Conservation (phyloP, 129 eudicot genomes). For the Arctium lappa region DNA sequence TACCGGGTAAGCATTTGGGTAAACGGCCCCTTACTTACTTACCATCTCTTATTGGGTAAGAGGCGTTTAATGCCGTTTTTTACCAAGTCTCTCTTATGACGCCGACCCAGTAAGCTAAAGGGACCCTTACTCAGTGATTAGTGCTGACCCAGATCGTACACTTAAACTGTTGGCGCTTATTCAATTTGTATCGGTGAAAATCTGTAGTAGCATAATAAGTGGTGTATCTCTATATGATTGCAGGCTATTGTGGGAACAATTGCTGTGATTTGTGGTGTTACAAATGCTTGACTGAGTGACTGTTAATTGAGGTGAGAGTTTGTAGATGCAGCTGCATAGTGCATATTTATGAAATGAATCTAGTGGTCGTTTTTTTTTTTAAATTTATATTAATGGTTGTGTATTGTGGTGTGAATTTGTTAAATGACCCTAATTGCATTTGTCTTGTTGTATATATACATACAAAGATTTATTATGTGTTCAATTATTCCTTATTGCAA, state of each 20-base stretch:
- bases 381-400: not conserved
- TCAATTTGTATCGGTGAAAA: no score
- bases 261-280: slow-evolving; percentile 55
- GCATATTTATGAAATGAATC: not conserved
- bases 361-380: not conserved
- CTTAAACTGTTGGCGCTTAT: no score
- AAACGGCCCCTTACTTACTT: not conserved
- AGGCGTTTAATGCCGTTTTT: no score
- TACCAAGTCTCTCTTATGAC: no score
- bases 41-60: not conserved
- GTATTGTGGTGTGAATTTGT: slow-evolving; percentile 2
- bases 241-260: slow-evolving; percentile 74
- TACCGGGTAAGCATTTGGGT: no score
- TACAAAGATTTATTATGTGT: not conserved
- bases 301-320: slow-evolving; percentile 12
- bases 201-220: no score
- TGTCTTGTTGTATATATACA: not conserved
- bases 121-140: not conserved
- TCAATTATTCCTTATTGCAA: not conserved
- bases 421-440: not conserved
- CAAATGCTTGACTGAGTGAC: slow-evolving; percentile 19
- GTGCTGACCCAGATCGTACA: not conserved
- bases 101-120: no score
- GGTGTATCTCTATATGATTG: not conserved
- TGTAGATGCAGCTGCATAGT: not conserved